Evolutionary conservation across 306 rosid genomes (phyloP).

Genomic region (Medicago lupulina): DNA sequence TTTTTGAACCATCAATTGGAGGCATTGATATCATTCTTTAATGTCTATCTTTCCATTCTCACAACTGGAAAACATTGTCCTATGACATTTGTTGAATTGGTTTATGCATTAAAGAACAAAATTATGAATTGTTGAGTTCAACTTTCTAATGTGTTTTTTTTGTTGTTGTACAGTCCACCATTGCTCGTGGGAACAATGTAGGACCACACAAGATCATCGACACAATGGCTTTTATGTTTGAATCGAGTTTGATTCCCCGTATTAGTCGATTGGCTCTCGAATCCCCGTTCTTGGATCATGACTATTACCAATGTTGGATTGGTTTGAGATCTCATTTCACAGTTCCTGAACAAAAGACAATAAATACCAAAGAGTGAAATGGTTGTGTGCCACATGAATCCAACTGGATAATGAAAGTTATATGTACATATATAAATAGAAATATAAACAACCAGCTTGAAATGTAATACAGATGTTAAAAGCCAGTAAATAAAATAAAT

Average conservation of each 20-base stretch:
- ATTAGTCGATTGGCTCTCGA: slow-evolving; percentile 74
- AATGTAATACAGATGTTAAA: background rate
- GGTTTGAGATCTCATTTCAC: slow-evolving; percentile 82
- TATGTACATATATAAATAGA: slow-evolving; percentile 14
- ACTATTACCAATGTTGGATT: slow-evolving; percentile 94
- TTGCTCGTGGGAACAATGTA: slow-evolving; percentile 66
- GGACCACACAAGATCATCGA: slow-evolving; percentile 70
- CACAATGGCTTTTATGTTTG: slow-evolving; percentile 96
- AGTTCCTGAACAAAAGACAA: slow-evolving; percentile 18
- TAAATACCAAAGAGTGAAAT: slow-evolving; percentile 16
- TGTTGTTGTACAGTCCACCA: slow-evolving; percentile 66
- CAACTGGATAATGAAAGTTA: background rate
- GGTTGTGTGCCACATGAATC: background rate
- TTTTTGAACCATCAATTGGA: slow-evolving; percentile 8
- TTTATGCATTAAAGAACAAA: background rate
- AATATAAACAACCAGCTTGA: background rate
- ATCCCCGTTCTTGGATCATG: slow-evolving; percentile 79
- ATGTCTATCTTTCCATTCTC: background rate
- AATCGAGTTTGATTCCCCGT: slow-evolving; percentile 83
- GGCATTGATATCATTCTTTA: background rate
- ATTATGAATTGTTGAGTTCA: background rate
- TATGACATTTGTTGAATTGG: background rate
- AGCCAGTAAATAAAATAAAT: background rate
- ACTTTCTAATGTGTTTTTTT: slow-evolving; percentile 11
- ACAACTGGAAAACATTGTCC: background rate